These are phyloP conservation scores for Chimonanthus praecox DNA, from an alignment of 164 flowering plant species.

Conservation along the genomic window DNA sequence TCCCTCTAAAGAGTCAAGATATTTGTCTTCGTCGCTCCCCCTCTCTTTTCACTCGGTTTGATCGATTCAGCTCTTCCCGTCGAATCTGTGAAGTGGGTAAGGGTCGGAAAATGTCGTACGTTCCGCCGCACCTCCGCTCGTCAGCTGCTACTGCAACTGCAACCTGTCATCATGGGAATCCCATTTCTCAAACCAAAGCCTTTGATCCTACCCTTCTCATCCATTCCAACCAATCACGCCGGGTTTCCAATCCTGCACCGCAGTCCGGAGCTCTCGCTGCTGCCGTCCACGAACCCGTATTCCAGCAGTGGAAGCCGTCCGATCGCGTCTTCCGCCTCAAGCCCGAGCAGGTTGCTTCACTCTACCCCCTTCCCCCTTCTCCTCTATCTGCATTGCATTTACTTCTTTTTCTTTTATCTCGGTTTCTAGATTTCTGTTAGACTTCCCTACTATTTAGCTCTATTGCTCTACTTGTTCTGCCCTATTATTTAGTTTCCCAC, in stretches of 20 bases:
- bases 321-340: slow-evolving; percentile 30
- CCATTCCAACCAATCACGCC: slow-evolving; percentile 18
- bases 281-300: slow-evolving; percentile 24
- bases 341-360: slow-evolving; percentile 28
- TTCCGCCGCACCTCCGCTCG: slow-evolving; percentile 42
- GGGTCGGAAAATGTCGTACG: slow-evolving; percentile 27
- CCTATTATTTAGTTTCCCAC: too few relatives aligned
- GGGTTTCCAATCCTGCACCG: background rate
- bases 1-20: background rate
- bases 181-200: slow-evolving; percentile 3
- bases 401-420: too few relatives aligned
- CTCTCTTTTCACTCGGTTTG: background rate
- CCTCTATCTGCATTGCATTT: background rate
- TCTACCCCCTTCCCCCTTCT: too few relatives aligned
- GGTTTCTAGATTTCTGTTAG: background rate
- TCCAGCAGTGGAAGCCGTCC: slow-evolving; percentile 38
- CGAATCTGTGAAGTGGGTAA: background rate
- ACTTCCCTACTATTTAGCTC: background rate
- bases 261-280: slow-evolving; percentile 7
- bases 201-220: slow-evolving; percentile 3
- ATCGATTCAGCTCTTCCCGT: background rate
- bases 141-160: background rate
- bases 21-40: background rate
- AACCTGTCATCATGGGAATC: slow-evolving; percentile 7
- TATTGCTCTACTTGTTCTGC: background rate